Evolutionary conservation across 768 basidiomycete species (phyloP).

Genomic region (Chalciporus pseudorubinellus): DNA sequence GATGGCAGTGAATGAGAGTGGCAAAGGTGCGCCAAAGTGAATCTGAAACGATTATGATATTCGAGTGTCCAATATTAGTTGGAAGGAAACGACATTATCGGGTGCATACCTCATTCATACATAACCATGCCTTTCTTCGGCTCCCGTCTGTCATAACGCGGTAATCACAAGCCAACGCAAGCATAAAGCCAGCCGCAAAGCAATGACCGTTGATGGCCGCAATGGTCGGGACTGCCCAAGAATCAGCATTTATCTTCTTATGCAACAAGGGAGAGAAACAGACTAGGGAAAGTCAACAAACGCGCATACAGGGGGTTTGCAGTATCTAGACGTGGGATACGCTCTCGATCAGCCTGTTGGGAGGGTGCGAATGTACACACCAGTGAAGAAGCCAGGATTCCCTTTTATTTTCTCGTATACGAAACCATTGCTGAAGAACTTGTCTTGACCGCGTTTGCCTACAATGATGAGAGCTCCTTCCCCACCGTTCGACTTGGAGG

Average conservation of each 20-base stretch:
- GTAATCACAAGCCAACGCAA: conserved; percentile 83
- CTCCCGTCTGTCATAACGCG: conserved; percentile 84
- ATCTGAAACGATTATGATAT: conserved; percentile 41
- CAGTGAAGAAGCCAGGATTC: conserved; percentile 63
- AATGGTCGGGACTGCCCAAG: conserved; percentile 64
- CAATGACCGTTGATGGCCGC: conserved; percentile 84
- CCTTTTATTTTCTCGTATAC: conserved; percentile 52
- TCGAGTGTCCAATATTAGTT: too few relatives aligned
- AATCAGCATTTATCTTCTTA: neutral
- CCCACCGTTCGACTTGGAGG: conserved; percentile 34
- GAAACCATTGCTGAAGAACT: conserved; percentile 88
- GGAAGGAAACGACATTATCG: neutral
- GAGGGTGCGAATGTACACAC: conserved; percentile 36
- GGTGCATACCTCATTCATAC: conserved; percentile 81
- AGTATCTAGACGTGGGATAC: conserved; percentile 43
- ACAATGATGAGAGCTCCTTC: conserved; percentile 75
- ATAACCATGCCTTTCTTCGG: conserved; percentile 76
- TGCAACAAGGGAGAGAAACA: conserved; percentile 20
- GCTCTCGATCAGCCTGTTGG: neutral
- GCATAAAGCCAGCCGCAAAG: conserved; percentile 80
- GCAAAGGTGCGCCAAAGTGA: conserved; percentile 81
- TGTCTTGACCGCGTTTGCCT: conserved; percentile 72
- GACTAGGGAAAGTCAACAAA: conserved; percentile 75
- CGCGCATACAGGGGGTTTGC: conserved; percentile 72
- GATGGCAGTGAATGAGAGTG: conserved; percentile 65